Percentiles rank a stretch among this genome's conserved stretches.
phyloP scores from a whole-genome alignment of 1,284 basidiomycete species.

The Ceratobasidium sp. region DNA sequence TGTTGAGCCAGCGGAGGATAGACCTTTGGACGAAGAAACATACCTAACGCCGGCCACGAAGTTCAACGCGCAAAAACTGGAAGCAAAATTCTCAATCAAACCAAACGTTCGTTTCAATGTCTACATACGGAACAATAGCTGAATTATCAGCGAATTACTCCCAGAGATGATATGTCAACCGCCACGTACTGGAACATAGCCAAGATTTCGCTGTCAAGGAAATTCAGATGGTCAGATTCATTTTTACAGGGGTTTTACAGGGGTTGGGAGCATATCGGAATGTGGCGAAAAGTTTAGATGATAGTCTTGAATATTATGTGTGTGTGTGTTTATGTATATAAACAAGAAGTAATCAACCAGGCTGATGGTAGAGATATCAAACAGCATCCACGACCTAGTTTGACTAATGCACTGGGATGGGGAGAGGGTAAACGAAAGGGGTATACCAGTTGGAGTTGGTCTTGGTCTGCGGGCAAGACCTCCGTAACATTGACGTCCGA shows the following conservation, averaged over 20 bases:
- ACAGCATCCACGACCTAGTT: no score
- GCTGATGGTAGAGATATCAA: no score
- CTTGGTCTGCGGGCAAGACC: not conserved
- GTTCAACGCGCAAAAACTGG: slow-evolving; percentile 55
- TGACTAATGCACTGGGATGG: not conserved
- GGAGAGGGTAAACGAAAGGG: not conserved
- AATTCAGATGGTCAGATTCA: not conserved
- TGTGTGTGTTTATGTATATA: no score
- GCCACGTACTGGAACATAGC: not conserved
- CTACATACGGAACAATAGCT: slow-evolving; percentile 32
- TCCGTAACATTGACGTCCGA: not conserved
- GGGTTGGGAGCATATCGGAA: not conserved
- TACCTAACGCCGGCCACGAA: slow-evolving; percentile 53
- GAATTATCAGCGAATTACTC: not conserved
- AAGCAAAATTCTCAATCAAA: slow-evolving; percentile 53
- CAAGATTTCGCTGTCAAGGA: not conserved
- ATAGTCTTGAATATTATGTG: no score
- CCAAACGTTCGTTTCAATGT: slow-evolving; percentile 53
- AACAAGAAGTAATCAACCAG: no score
- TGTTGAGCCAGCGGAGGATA: not conserved
- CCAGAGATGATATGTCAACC: not conserved
- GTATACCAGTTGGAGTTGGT: not conserved
- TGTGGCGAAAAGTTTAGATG: not conserved
- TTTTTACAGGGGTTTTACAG: not conserved
- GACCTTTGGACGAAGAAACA: not conserved